phyloP scores from a whole-genome alignment of 805 yeast species.

The Dipodascus geniculatus region DNA sequence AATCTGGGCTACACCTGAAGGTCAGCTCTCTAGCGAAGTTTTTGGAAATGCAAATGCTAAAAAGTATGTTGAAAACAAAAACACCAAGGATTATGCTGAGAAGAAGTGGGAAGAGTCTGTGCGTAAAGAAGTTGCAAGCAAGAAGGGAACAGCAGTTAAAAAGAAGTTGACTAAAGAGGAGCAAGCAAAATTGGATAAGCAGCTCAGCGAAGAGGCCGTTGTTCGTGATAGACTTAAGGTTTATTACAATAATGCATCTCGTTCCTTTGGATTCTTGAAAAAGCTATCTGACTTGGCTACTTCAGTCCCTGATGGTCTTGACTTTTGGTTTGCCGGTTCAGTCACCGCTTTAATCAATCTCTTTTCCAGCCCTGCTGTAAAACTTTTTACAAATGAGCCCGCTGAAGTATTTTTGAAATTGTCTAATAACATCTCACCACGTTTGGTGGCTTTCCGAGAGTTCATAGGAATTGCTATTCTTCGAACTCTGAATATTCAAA shows the following conservation, averaged over 20 bases:
- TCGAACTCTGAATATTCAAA: conserved; percentile 38
- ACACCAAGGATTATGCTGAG: conserved; percentile 75
- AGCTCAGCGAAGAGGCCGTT: conserved; percentile 46
- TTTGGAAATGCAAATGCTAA: conserved; percentile 32
- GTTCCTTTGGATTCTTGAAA: conserved; percentile 42
- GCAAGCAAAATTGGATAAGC: conserved; percentile 46
- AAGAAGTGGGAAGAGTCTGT: conserved; percentile 82
- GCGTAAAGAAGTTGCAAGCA: conserved; percentile 58
- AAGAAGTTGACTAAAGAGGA: conserved; percentile 73
- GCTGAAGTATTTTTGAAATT: conserved; percentile 16
- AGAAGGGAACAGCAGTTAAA: conserved; percentile 24
- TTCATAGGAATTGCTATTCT: conserved; percentile 62
- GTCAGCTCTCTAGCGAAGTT: conserved; percentile 56
- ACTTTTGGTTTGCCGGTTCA: conserved; percentile 64
- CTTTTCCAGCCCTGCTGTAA: conserved; percentile 19
- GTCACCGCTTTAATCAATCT: conserved; percentile 35
- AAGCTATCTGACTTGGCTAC: conserved; percentile 40
- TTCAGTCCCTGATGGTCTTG: conserved; percentile 50
- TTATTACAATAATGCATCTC: conserved; percentile 29
- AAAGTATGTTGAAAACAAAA: conserved; percentile 44
- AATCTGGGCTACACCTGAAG: conserved; percentile 63
- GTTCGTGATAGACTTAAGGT: conserved; percentile 39
- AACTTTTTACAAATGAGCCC: conserved; percentile 28
- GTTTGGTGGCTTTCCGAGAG: conserved; percentile 25
- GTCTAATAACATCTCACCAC: conserved; percentile 29